phyloP scores from a whole-genome alignment of 192 early-diverging fungal genomes.

The Fimicolochytrium jonesii region DNA sequence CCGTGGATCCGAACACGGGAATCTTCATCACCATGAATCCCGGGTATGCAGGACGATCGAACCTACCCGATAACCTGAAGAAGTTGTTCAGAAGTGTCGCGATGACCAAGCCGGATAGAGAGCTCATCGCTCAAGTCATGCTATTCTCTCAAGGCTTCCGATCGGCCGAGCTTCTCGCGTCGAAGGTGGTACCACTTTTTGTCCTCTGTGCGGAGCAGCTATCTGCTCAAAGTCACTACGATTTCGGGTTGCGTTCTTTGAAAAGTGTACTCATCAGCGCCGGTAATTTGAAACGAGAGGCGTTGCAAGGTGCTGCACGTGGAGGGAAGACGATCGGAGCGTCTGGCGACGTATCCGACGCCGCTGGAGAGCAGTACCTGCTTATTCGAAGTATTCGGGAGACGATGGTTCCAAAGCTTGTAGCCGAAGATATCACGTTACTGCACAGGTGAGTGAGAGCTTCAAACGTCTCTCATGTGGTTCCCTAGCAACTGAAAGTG shows the following conservation, averaged over 20 bases:
- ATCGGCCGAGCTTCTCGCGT: constrained; percentile 86
- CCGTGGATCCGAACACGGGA: constrained; percentile 82
- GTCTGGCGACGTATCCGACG: constrained; percentile 50
- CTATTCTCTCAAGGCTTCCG: constrained; percentile 99
- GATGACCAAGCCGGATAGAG: constrained; percentile 98
- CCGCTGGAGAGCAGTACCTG: constrained; percentile 80
- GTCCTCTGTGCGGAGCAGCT: constrained; percentile 93
- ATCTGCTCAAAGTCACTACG: constrained; percentile 95
- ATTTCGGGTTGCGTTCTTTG: constrained; percentile 96
- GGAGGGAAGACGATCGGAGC: constrained; percentile 35
- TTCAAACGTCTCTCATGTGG: constrained; percentile 3
- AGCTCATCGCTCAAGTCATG: constrained; percentile 99
- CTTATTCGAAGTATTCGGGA: constrained; percentile 96
- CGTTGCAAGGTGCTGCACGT: constrained; percentile 34
- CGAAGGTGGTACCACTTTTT: constrained; percentile 97
- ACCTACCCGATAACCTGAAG: constrained; percentile 97
- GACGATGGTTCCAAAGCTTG: constrained; percentile 96
- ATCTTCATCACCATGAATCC: constrained; percentile 99
- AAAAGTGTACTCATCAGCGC: constrained; percentile 99
- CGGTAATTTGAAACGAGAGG: constrained; percentile 95
- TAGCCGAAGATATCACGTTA: constrained; percentile 90
- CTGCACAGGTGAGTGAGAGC: constrained; percentile 57
- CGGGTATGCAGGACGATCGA: constrained; percentile 96
- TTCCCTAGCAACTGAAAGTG: not conserved
- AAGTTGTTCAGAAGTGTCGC: constrained; percentile 98